Evolutionary conservation across 495 filamentous ascomycete genomes (phyloP).

Genomic region (Alectoria sarmentosa): DNA sequence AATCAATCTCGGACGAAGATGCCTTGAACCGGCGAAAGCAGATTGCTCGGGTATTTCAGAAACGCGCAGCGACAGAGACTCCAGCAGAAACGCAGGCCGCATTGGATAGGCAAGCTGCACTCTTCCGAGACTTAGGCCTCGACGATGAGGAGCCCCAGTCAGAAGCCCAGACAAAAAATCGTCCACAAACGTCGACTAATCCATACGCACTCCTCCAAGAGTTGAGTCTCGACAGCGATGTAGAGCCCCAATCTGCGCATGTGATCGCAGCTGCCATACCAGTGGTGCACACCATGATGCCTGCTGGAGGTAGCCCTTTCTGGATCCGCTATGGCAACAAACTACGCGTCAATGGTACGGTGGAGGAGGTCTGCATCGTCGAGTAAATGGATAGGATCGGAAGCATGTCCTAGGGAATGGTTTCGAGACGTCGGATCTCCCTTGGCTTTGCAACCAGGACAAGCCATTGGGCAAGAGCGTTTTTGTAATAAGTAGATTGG

Average conservation of each 20-base stretch:
- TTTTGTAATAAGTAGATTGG: neutral
- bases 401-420: too few relatives aligned
- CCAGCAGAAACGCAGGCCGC: neutral
- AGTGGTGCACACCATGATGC: slow-evolving; percentile 34
- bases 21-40: neutral
- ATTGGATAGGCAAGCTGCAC: neutral
- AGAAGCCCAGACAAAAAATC: neutral
- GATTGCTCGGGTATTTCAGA: neutral
- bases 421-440: neutral
- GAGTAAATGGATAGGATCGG: slow-evolving; percentile 5
- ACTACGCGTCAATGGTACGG: slow-evolving; percentile 57
- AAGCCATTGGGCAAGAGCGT: neutral
- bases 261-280: neutral
- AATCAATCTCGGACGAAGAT: slow-evolving; percentile 3
- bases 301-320: slow-evolving; percentile 44
- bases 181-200: neutral
- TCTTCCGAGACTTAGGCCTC: neutral
- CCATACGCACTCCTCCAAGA: slow-evolving; percentile 9
- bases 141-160: neutral
- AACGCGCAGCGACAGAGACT: neutral
- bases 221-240: neutral
- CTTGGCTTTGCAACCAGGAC: neutral
- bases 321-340: slow-evolving; percentile 59
- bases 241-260: neutral
- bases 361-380: slow-evolving; percentile 47